Conservation (phyloP, 768 basidiomycete species). For the Trametopsis cervina region DNA sequence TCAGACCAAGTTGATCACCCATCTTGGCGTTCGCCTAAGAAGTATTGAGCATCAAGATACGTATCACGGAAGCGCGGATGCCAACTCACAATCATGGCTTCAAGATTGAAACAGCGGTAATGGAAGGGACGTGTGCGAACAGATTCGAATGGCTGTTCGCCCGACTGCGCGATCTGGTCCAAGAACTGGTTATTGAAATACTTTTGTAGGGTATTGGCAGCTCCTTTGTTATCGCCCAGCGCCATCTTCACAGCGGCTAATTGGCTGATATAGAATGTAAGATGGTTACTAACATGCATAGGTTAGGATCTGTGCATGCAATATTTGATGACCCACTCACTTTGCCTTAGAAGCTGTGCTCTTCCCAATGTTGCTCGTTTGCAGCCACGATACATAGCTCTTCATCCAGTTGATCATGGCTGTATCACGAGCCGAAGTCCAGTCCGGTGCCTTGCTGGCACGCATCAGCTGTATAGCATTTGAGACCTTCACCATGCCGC, state of each 20-base stretch:
- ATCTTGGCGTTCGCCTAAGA: constrained; percentile 45
- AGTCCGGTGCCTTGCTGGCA: constrained; percentile 29
- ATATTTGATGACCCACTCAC: too few relatives aligned
- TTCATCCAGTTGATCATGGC: constrained; percentile 38
- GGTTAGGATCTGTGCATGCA: too few relatives aligned
- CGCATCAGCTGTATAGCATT: constrained; percentile 40
- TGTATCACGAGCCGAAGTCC: constrained; percentile 33
- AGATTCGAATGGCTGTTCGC: constrained; percentile 55
- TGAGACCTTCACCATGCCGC: constrained; percentile 41
- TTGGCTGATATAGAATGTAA: constrained; percentile 41
- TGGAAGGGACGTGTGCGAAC: constrained; percentile 48
- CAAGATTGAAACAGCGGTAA: constrained; percentile 53
- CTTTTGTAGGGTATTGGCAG: constrained; percentile 27
- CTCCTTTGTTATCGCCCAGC: constrained; percentile 35
- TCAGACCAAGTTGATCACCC: constrained; percentile 41
- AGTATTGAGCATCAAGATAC: background rate
- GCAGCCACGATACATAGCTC: constrained; percentile 39
- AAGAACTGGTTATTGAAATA: constrained; percentile 37
- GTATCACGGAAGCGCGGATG: background rate
- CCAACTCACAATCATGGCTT: constrained; percentile 45
- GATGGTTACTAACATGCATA: constrained; percentile 47
- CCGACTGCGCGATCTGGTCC: constrained; percentile 42
- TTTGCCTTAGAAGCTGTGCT: constrained; percentile 37
- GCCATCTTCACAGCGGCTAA: constrained; percentile 34
- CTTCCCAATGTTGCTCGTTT: constrained; percentile 35